phyloP scores from a whole-genome alignment of 495 filamentous ascomycete genomes.

The Neurospora intermedia region DNA sequence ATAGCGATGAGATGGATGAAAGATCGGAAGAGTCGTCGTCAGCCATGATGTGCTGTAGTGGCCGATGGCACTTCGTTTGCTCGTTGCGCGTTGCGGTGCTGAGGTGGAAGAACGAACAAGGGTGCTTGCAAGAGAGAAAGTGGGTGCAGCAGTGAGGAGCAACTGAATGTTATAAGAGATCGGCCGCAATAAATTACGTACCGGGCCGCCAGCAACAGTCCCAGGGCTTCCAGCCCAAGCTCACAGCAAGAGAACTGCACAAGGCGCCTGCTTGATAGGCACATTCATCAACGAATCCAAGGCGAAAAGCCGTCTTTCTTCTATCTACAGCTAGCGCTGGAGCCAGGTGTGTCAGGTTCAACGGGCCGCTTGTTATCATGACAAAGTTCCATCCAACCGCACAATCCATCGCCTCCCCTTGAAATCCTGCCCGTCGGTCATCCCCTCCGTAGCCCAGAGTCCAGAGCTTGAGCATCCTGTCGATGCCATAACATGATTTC shows the following conservation, averaged over 20 bases:
- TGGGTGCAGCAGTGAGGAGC: slow-evolving; percentile 16
- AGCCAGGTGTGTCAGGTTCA: background rate
- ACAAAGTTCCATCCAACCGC: background rate
- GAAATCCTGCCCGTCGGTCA: background rate
- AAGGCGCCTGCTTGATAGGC: slow-evolving; percentile 20
- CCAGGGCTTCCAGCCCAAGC: slow-evolving; percentile 13
- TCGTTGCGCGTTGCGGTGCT: slow-evolving; percentile 7
- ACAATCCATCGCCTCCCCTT: background rate
- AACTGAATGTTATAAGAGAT: slow-evolving; percentile 10
- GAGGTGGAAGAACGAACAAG: slow-evolving; percentile 7
- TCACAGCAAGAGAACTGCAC: slow-evolving; percentile 3
- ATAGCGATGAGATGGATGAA: slow-evolving; percentile 43
- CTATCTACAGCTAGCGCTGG: background rate
- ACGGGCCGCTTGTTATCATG: background rate
- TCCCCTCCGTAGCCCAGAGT: background rate
- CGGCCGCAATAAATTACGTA: slow-evolving; percentile 28
- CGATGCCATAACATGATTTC: background rate
- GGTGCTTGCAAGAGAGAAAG: slow-evolving; percentile 6
- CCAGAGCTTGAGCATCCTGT: background rate
- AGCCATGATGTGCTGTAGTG: slow-evolving; percentile 28
- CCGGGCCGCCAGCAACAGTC: slow-evolving; percentile 15
- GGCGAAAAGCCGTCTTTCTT: slow-evolving; percentile 1
- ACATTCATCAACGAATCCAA: slow-evolving; percentile 10
- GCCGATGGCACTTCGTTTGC: slow-evolving; percentile 2
- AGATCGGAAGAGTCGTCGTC: slow-evolving; percentile 45